A percentile compares a stretch with the other conserved stretches of the same genome.
phyloP scores from a whole-genome alignment of 2,329 filamentous ascomycete genomes.

The Cytospora piceicola region DNA sequence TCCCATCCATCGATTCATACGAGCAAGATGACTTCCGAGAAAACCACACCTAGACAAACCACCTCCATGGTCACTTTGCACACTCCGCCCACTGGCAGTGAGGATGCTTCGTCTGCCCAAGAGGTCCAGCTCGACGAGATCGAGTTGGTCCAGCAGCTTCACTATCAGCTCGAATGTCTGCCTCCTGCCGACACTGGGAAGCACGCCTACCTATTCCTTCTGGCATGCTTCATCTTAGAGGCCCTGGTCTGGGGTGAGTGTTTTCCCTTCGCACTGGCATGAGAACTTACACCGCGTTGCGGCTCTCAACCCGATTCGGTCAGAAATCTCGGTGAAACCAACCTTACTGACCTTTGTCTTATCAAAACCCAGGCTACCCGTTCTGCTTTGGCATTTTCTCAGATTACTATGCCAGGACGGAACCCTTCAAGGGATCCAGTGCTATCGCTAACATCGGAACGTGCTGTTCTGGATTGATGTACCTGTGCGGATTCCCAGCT shows the following conservation, averaged over 20 bases:
- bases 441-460: conserved; percentile 59
- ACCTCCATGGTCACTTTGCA: conserved; percentile 23
- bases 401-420: conserved; percentile 65
- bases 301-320: background rate
- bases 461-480: conserved; percentile 51
- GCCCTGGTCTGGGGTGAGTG: conserved; percentile 56
- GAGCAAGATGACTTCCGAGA: conserved; percentile 22
- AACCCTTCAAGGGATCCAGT: conserved; percentile 58
- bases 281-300: background rate
- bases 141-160: conserved; percentile 26
- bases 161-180: conserved; percentile 35
- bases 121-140: conserved; percentile 18
- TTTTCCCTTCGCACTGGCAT: background rate
- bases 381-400: conserved; percentile 74
- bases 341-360: conserved; percentile 22
- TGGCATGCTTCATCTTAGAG: conserved; percentile 56
- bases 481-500: conserved; percentile 55
- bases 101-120: conserved; percentile 25
- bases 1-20: conserved; percentile 16
- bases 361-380: conserved; percentile 58
- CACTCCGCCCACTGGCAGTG: conserved; percentile 25
- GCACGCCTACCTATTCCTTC: conserved; percentile 50
- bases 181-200: conserved; percentile 44
- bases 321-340: background rate
- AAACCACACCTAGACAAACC: conserved; percentile 23